Conservation (phyloP, 768 basidiomycete genomes). For the Termitomyces sp. region DNA sequence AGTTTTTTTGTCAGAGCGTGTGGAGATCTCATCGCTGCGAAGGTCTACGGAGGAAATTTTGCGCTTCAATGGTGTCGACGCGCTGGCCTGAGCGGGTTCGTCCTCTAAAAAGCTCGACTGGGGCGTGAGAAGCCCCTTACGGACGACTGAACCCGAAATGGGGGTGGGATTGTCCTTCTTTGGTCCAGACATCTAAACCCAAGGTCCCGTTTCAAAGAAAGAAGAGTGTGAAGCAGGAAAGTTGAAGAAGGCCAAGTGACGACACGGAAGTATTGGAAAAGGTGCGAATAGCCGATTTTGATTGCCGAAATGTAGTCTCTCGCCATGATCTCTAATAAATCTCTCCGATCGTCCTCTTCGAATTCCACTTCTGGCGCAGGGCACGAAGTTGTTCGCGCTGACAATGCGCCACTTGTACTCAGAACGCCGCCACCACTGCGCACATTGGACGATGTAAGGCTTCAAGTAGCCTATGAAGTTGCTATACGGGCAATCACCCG, state of each 20-base stretch:
- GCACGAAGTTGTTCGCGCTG: background rate
- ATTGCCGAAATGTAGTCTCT: conserved; percentile 4
- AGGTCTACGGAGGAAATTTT: background rate
- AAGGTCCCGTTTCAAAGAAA: background rate
- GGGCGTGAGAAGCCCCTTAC: background rate
- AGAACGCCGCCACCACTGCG: conserved; percentile 27
- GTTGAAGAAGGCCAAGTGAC: background rate
- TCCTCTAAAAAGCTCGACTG: background rate
- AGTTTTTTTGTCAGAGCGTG: background rate
- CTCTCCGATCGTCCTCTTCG: conserved; percentile 10
- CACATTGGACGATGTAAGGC: conserved; percentile 59
- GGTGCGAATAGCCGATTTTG: conserved; percentile 2
- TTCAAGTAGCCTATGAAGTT: conserved; percentile 57
- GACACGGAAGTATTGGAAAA: background rate
- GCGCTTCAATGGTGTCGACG: background rate
- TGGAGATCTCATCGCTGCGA: background rate
- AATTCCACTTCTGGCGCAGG: conserved; percentile 5
- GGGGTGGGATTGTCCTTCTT: background rate
- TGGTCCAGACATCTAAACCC: background rate
- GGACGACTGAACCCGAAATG: background rate
- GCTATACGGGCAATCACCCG: conserved; percentile 54
- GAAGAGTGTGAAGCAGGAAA: background rate
- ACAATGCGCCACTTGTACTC: conserved; percentile 2
- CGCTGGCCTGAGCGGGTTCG: background rate
- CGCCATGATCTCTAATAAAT: conserved; percentile 15